phyloP scores from a whole-genome alignment of 768 basidiomycete species.

The Tremella yokohamensis region DNA sequence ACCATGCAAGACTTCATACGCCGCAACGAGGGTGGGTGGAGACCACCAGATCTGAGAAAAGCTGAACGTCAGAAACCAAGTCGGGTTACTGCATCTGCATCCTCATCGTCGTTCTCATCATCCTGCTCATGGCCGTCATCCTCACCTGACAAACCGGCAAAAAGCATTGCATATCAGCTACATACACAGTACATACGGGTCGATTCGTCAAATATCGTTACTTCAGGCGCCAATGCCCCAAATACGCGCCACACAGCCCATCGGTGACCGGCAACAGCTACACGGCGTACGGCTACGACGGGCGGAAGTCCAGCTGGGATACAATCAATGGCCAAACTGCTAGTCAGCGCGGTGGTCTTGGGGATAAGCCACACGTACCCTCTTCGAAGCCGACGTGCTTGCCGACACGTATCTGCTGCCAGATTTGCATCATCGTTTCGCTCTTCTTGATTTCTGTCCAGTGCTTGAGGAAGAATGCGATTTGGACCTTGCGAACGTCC shows the following conservation, averaged over 20 bases:
- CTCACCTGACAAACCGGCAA: conserved; percentile 56
- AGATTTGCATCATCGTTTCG: conserved; percentile 75
- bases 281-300: background rate
- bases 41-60: background rate
- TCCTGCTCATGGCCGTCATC: conserved; percentile 72
- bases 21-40: conserved; percentile 66
- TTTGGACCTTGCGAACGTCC: conserved; percentile 73
- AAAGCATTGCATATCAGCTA: too few relatives aligned
- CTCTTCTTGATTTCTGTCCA: conserved; percentile 80
- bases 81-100: conserved; percentile 87
- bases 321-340: conserved; percentile 4
- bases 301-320: conserved; percentile 1
- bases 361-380: conserved; percentile 29
- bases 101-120: conserved; percentile 71
- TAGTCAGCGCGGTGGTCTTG: background rate
- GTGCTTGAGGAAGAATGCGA: conserved; percentile 72
- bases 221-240: too few relatives aligned
- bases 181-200: too few relatives aligned
- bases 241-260: too few relatives aligned
- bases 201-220: too few relatives aligned
- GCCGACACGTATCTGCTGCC: conserved; percentile 78
- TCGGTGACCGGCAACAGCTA: too few relatives aligned
- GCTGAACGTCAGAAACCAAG: conserved; percentile 62
- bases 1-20: conserved; percentile 75
- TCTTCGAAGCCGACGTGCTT: conserved; percentile 85